Conservation (phyloP, 2,329 filamentous ascomycete genomes). For the Pseudogymnoascus sp. region DNA sequence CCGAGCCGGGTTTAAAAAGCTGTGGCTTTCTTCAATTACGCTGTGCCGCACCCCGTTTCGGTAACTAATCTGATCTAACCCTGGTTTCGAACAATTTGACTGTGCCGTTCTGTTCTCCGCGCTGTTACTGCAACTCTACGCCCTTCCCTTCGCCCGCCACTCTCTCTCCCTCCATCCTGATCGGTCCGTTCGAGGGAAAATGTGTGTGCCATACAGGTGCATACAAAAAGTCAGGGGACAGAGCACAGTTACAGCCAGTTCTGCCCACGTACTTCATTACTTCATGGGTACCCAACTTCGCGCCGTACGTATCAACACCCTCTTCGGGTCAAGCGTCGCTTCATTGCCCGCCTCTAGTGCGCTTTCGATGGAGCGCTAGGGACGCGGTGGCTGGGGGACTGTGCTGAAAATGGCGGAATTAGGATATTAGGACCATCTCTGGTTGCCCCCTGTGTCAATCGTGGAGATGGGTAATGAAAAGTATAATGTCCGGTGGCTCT, state of each 20-base stretch:
- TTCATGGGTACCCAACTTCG: not conserved
- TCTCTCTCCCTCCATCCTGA: not conserved
- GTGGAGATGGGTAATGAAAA: not conserved
- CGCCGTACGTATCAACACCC: not conserved
- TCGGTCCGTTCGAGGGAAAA: not conserved
- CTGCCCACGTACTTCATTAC: not conserved
- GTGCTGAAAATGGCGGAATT: conserved; percentile 3
- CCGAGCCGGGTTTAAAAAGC: not conserved
- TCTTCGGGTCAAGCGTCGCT: not conserved
- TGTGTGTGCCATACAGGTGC: not conserved
- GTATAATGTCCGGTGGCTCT: not conserved
- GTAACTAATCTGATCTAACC: not conserved
- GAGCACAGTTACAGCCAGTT: not conserved
- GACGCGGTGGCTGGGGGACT: not conserved
- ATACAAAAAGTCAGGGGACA: not conserved
- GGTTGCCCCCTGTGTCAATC: not conserved
- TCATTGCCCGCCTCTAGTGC: not conserved
- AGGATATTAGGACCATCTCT: not conserved
- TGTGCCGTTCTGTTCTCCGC: not conserved
- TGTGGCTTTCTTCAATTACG: not conserved
- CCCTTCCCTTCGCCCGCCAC: not conserved
- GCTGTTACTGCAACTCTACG: too few species aligned
- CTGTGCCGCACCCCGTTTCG: not conserved
- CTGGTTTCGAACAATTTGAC: not conserved
- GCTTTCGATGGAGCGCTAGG: not conserved